Evolutionary conservation across 768 basidiomycete species (phyloP).

Genomic region (Dioszegia hungarica): DNA sequence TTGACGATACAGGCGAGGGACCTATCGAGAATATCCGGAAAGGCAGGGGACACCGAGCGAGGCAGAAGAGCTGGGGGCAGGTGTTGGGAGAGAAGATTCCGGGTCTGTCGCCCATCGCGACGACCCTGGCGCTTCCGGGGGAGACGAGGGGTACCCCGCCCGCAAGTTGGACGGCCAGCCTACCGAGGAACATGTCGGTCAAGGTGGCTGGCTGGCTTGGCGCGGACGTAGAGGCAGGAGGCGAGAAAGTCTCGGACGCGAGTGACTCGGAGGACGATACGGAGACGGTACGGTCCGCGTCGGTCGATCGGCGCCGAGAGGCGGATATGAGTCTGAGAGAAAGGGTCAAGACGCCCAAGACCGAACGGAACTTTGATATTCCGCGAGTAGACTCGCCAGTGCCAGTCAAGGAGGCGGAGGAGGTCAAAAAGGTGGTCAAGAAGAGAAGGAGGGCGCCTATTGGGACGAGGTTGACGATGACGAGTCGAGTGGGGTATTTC

Average conservation of each 20-base stretch:
- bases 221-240: neutral
- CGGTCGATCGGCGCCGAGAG: slow-evolving; percentile 52
- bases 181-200: slow-evolving; percentile 34
- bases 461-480: slow-evolving; percentile 89
- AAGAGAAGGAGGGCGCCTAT: slow-evolving; percentile 57
- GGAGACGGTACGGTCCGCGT: slow-evolving; percentile 23
- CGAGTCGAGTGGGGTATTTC: slow-evolving; percentile 86
- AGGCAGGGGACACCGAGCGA: slow-evolving; percentile 12
- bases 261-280: slow-evolving; percentile 56
- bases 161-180: slow-evolving; percentile 13
- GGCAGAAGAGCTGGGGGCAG: slow-evolving; percentile 54
- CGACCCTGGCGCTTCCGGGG: neutral
- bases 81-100: slow-evolving; percentile 32
- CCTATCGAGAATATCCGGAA: slow-evolving; percentile 47
- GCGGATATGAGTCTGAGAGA: slow-evolving; percentile 72
- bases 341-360: slow-evolving; percentile 53
- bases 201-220: slow-evolving; percentile 34
- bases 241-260: slow-evolving; percentile 51
- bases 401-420: slow-evolving; percentile 31
- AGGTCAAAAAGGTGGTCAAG: slow-evolving; percentile 48
- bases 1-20: slow-evolving; percentile 56
- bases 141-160: neutral
- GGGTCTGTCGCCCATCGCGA: neutral
- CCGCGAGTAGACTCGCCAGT: slow-evolving; percentile 1
- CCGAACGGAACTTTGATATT: slow-evolving; percentile 35